These are phyloP conservation scores for Hypocreales sp. DNA, from an alignment of 2,329 filamentous ascomycete genomes.

Conservation along the genomic window DNA sequence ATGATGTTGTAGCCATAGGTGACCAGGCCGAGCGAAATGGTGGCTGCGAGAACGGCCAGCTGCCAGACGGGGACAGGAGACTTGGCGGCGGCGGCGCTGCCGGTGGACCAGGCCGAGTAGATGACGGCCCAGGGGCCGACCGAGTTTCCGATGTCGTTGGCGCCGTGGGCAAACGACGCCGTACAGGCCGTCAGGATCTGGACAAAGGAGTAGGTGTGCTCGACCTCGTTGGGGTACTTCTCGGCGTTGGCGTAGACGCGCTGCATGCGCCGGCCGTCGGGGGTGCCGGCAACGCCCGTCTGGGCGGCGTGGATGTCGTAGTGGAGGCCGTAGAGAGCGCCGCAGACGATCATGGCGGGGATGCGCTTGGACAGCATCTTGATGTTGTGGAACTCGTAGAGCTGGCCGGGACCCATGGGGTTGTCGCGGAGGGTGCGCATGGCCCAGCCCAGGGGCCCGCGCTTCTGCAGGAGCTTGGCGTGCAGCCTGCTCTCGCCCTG, in stretches of 20 bases:
- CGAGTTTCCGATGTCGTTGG: conserved; percentile 63
- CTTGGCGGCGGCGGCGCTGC: conserved; percentile 43
- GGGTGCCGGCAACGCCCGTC: conserved; percentile 7
- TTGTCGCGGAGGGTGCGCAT: conserved; percentile 65
- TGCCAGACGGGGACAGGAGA: conserved; percentile 60
- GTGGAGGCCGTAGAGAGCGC: conserved; percentile 56
- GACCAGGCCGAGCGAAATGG: conserved; percentile 50
- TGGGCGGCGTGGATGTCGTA: conserved; percentile 56
- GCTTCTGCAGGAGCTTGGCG: conserved; percentile 43
- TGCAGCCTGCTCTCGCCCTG: conserved; percentile 42
- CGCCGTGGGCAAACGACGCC: conserved; percentile 60
- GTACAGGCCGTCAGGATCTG: conserved; percentile 55
- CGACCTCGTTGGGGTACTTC: conserved; percentile 56
- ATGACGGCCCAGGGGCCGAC: conserved; percentile 57
- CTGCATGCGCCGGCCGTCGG: conserved; percentile 13
- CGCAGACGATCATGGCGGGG: conserved; percentile 50
- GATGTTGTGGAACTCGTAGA: conserved; percentile 63
- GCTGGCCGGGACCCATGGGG: conserved; percentile 53
- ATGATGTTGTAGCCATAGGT: conserved; percentile 78
- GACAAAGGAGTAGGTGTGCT: conserved; percentile 53
- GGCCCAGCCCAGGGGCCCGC: conserved; percentile 65
- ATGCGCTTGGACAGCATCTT: conserved; percentile 46
- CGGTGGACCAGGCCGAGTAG: conserved; percentile 51
- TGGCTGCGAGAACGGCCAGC: conserved; percentile 49
- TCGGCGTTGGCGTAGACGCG: conserved; percentile 47